Base-by-base conservation (phyloP, 371 early-diverging fungal genomes). In the Zancudomyces culisetae region DNA sequence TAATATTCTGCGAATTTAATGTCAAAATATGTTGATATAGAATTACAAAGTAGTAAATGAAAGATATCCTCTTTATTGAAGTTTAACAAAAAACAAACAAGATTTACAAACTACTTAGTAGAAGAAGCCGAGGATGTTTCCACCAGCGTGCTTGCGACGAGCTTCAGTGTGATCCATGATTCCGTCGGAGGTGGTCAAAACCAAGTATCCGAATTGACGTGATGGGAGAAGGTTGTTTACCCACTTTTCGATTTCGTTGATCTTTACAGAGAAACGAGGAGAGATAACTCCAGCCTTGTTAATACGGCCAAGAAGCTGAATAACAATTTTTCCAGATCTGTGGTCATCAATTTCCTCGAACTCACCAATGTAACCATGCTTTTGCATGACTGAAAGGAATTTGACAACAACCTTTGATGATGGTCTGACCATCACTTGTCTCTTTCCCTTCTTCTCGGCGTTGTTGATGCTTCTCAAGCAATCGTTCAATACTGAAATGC, bases 271-370 rank as follows among this genome's bases (percentile, higher is more conserved):
- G 87, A 96, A 99, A 63, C 98, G 89, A 61, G 99, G 99, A 53
- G 95, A 96, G 75, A 99, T 98, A 62, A 96, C 97, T 75, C 98
- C 98, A 71, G 96, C 95, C 86, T 98, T 99, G 90, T 97, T 99
- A 58, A 99, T 73, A 61, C 99, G 89, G 60, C 99, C 99, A 62
- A 85, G 92, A 51, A 99, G 83, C 71, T 97, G 93, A 63, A 99
- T 80, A 51, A 98, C 90, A 54, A 96, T 92, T 87, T 98, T 99
- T 69, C 96, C 98, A 60, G 90, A 84, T 62, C 96, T 89, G 72
- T 97, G 96, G 74, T 98, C 98, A 71, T 98, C 95, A 60, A 99
- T 83, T 64, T 86, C 85, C 70, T 97, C 96, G 69, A 99, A 93
- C 70, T 93, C 94, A 63, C 90, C 91, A 77, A 99, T 97, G 82